Conservation (phyloP, 1,139 yeast species). For the Pichia sp. region DNA sequence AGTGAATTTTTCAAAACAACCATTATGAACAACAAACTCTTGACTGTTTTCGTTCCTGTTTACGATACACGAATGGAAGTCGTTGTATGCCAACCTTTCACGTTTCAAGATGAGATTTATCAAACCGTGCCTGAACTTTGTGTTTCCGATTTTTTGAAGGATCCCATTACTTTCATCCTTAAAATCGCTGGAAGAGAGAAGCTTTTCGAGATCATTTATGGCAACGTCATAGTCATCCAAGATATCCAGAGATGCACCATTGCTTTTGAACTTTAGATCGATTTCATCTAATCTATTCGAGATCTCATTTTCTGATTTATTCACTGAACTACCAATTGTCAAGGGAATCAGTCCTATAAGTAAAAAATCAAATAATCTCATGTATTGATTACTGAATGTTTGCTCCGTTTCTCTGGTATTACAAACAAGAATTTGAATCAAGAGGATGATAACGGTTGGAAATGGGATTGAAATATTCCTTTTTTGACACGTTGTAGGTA, state of each 20-base stretch:
- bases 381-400: background rate
- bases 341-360: background rate
- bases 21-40: constrained; percentile 24
- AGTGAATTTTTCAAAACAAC: constrained; percentile 43
- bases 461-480: background rate
- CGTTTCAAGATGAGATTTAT: constrained; percentile 48
- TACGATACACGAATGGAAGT: constrained; percentile 41
- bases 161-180: constrained; percentile 6
- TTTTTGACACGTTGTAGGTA: background rate
- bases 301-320: background rate
- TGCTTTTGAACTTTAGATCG: constrained; percentile 17
- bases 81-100: constrained; percentile 44
- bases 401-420: background rate
- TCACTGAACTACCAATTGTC: background rate
- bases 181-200: background rate
- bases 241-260: constrained; percentile 26
- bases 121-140: constrained; percentile 43
- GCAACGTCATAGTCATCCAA: constrained; percentile 28
- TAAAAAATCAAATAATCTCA: background rate
- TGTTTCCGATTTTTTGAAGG: background rate
- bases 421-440: background rate
- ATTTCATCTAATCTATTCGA: constrained; percentile 10
- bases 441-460: background rate
- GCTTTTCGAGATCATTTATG: constrained; percentile 26
- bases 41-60: background rate